A percentile compares a stretch with the other conserved stretches of the same genome.
These are phyloP conservation scores for Xylaria sp. DNA, from an alignment of 2,329 filamentous ascomycete species.

Conservation along the genomic window DNA sequence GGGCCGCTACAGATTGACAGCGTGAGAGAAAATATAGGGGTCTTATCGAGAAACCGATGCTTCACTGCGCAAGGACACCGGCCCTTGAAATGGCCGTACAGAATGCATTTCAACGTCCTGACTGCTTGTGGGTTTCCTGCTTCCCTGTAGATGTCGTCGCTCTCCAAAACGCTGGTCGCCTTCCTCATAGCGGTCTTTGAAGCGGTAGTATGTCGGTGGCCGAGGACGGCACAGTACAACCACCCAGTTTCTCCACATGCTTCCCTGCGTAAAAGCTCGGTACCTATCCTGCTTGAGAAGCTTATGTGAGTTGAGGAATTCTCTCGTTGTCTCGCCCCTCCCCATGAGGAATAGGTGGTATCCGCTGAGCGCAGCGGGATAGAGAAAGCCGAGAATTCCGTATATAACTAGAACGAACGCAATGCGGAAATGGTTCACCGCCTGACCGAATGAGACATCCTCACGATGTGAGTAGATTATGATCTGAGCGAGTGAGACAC, in stretches of 20 bases:
- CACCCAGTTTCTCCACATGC: slow-evolving; percentile 79
- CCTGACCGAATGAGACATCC: slow-evolving; percentile 71
- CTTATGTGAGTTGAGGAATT: slow-evolving; percentile 96
- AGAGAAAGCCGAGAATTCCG: slow-evolving; percentile 76
- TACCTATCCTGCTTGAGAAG: slow-evolving; percentile 93
- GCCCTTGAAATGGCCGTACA: slow-evolving; percentile 67
- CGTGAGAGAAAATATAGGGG: slow-evolving; percentile 3
- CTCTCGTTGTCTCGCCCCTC: slow-evolving; percentile 91
- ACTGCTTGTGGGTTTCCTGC: slow-evolving; percentile 62
- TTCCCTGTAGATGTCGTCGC: slow-evolving; percentile 62
- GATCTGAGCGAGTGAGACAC: slow-evolving; percentile 82
- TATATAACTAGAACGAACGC: slow-evolving; percentile 92
- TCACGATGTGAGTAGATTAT: slow-evolving; percentile 75
- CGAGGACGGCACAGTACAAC: slow-evolving; percentile 84
- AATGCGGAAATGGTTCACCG: slow-evolving; percentile 77
- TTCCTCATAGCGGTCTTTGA: slow-evolving; percentile 79
- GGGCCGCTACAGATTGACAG: slow-evolving; percentile 9
- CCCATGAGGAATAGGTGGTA: slow-evolving; percentile 95
- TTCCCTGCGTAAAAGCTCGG: slow-evolving; percentile 86
- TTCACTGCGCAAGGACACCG: slow-evolving; percentile 54
- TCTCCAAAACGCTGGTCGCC: slow-evolving; percentile 86
- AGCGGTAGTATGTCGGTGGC: slow-evolving; percentile 87
- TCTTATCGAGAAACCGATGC: slow-evolving; percentile 36
- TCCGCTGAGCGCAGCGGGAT: slow-evolving; percentile 82
- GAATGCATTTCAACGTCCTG: slow-evolving; percentile 78